Evolutionary conservation across 1,284 basidiomycete species (phyloP).

Genomic region (Pseudozyma sp.): DNA sequence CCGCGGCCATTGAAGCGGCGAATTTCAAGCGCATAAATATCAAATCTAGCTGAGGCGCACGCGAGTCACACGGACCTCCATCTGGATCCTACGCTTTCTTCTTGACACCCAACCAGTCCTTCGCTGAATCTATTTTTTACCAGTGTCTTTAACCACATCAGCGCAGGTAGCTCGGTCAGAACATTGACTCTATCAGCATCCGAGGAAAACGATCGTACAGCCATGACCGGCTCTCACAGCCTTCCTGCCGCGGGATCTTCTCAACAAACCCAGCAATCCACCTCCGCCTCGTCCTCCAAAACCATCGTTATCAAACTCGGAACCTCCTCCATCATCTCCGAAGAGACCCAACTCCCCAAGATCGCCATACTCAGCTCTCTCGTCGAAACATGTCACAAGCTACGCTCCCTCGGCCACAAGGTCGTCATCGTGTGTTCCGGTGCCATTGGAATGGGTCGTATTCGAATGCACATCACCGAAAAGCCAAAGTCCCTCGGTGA

Average conservation of each 20-base stretch:
- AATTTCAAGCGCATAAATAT: conserved; percentile 7
- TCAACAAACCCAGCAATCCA: background rate
- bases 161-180: too few relatives aligned
- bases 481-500: conserved; percentile 86
- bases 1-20: conserved; percentile 25
- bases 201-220: background rate
- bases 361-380: conserved; percentile 89
- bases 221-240: conserved; percentile 14
- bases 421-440: conserved; percentile 96
- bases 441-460: conserved; percentile 92
- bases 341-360: conserved; percentile 73
- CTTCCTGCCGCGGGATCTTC: conserved; percentile 6
- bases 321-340: conserved; percentile 66
- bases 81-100: conserved; percentile 17
- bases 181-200: too few relatives aligned
- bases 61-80: conserved; percentile 33
- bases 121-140: background rate
- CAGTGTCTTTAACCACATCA: too few relatives aligned
- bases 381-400: conserved; percentile 86
- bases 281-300: conserved; percentile 28
- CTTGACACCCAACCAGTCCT: conserved; percentile 3
- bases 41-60: background rate
- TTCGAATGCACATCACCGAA: conserved; percentile 86
- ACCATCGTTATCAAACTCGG: conserved; percentile 68
- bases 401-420: conserved; percentile 85